Base-by-base conservation (phyloP, 495 filamentous ascomycete genomes). In the Lichina pygmaea region DNA sequence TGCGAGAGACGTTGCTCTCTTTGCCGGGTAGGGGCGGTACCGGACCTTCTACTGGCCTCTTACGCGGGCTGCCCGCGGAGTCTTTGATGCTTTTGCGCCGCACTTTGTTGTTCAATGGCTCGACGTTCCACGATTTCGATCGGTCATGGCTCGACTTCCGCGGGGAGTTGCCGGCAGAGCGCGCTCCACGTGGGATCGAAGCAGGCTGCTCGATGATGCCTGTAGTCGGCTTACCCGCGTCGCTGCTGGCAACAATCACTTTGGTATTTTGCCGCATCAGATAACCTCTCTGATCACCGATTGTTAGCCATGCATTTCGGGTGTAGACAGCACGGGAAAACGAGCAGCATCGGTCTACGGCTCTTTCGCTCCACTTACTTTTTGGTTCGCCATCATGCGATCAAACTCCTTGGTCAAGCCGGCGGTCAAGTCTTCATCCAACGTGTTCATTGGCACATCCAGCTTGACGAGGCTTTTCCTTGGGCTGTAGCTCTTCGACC, bases 261-360 rank as follows among this genome's bases (percentile, higher is more conserved):
- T 93, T 94, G 13, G 89, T 95, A 58, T 95, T 97, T 51, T 97
- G 89, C 51, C 89, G 74, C 89, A 94, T 95, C 33, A 97, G 69
- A 53, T 97, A 97, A 16, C 89, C 89, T 65, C 89, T 82, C 89
- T 97, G 77, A 75, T 65, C 62, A 12, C 53, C 60, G 41, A 57
- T 49, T 46, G 48, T 52, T 43, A 58, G 53, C 64, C 86, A 75
- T 86, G 80, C 66, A 62, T 53, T 12, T n/a, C n/a, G 5, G 13
- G 36, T 15, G 17, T 34, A 4, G 4, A 43, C 6, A 46, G n/a
- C 8, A 34, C 5, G 11, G 16, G 16, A 33, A 2, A 44, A 17
- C 17, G 3, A 15, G 15, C 17, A 36, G 65, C 66, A 59, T 57
- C 62, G 52, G 67, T 57, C 60, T 66, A 69, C 62, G 63, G 69